Evolutionary conservation across 352 stramenopile species (phyloP), one percentile per base, ranked within the genome.

Genomic region (Globisporangium emineosum): DNA sequence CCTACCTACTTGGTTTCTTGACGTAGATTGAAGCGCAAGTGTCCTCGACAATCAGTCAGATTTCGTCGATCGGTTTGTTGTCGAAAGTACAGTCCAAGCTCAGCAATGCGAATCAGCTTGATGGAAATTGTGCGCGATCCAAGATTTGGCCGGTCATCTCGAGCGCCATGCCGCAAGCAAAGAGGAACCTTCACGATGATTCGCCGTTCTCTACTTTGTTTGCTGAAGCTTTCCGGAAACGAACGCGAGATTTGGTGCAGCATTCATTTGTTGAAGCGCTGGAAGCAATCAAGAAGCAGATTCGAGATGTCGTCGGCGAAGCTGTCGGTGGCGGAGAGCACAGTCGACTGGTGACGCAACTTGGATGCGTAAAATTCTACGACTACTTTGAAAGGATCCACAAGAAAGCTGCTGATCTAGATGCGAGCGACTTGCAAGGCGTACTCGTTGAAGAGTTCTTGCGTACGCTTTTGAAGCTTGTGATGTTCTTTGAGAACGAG

Each of bases 401-500:
- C 57, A 81, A 82, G 57, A 86, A 81, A 43, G 74, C 84, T 5
- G 78, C 71, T 19, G 77, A 77, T 30, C 54, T 94, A 43, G 72
- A 91, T 66, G 79, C 80, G 50, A 89, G 78, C 59, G 83, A 94
- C 49, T 70, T 95, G 32, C 87, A 95, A 60, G 78, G 71, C 21
- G 83, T 96, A 2, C 50, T 96, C 30, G 78, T 75, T 0, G 85
- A 94, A 68, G 87, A 93, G 47, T 91, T 90, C 57, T 63, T 93
- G 65, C 74, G 85, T 13, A 84, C 85, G 2, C 45, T 96, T 2
- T 78, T 93, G n/a, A 83, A 81, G 37, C 56, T 94, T 21, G 72
- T 92, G 17, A 3, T 77, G 5, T 93, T 94, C 63, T 75, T 94
- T n/a, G 86, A 94, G 66, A 57, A 76, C 13, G 74, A 88, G 27